Conservation (phyloP, 192 early-diverging fungal species). For the Allomyces macrogynus region DNA sequence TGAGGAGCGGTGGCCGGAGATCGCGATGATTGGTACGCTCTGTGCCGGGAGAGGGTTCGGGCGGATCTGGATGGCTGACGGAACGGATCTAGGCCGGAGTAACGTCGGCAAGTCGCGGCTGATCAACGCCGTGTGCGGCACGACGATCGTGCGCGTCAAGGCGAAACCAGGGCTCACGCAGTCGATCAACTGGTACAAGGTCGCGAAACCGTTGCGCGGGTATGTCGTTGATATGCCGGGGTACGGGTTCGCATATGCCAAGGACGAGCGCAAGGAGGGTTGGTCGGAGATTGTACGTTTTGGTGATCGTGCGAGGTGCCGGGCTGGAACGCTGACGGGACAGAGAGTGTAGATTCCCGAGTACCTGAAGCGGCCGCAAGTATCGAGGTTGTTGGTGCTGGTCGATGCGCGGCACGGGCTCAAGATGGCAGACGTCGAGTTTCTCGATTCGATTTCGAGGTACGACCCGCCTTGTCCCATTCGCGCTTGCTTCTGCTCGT, state of each 20-base stretch:
- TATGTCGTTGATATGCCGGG: slow-evolving; percentile 63
- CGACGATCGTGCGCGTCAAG: slow-evolving; percentile 37
- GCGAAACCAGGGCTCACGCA: slow-evolving; percentile 58
- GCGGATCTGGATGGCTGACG: background rate
- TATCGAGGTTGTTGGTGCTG: slow-evolving; percentile 46
- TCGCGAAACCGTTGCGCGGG: slow-evolving; percentile 19
- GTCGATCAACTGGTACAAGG: slow-evolving; percentile 60
- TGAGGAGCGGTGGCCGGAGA: background rate
- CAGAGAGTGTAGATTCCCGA: slow-evolving; percentile 32
- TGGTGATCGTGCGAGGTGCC: background rate
- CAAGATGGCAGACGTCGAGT: slow-evolving; percentile 30
- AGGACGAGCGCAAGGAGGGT: slow-evolving; percentile 24
- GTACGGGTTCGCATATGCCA: slow-evolving; percentile 59
- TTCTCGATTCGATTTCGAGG: slow-evolving; percentile 26
- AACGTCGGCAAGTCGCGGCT: slow-evolving; percentile 68
- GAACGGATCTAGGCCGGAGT: slow-evolving; percentile 28
- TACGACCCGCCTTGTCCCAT: slow-evolving; percentile 5
- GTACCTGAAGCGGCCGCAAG: slow-evolving; percentile 32
- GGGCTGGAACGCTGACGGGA: background rate
- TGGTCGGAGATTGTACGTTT: slow-evolving; percentile 39
- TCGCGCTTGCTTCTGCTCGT: background rate
- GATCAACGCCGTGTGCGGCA: slow-evolving; percentile 41
- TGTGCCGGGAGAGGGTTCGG: too few species aligned
- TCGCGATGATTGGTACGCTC: background rate
- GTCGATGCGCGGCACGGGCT: slow-evolving; percentile 54